These are phyloP conservation scores for Fragaria vesca DNA, from an alignment of 306 rosid species.

Conservation along the genomic window DNA sequence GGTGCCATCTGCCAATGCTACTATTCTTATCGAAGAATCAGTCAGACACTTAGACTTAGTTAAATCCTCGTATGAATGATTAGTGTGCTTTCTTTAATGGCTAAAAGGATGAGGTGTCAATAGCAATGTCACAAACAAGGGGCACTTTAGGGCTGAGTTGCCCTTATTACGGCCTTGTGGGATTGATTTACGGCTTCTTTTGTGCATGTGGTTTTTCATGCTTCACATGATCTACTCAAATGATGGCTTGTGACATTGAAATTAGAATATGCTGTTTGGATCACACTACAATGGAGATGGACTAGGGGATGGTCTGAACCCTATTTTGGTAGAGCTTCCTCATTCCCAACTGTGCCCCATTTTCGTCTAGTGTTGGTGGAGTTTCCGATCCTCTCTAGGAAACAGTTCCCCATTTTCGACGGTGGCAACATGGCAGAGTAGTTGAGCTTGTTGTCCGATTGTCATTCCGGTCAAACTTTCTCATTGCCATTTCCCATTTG, in stretches of 20 bases:
- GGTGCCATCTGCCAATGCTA: conserved; percentile 17
- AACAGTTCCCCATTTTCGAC: background rate
- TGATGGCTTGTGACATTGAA: background rate
- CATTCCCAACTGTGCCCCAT: background rate
- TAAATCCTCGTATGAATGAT: conserved; percentile 25
- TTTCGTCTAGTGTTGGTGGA: background rate
- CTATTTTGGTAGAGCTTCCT: background rate
- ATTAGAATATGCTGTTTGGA: conserved; percentile 1
- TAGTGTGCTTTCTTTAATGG: background rate
- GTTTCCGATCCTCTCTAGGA: background rate
- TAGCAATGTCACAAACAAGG: background rate
- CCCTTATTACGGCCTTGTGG: conserved; percentile 7
- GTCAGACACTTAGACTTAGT: conserved; percentile 32
- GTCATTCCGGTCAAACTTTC: background rate
- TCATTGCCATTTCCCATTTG: background rate
- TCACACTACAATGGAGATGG: background rate
- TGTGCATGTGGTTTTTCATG: conserved; percentile 1
- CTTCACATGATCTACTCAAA: conserved; percentile 6
- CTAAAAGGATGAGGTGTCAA: background rate
- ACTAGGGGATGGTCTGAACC: background rate
- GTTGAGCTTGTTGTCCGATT: background rate
- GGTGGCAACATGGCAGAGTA: background rate
- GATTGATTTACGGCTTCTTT: conserved; percentile 1
- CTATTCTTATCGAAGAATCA: conserved; percentile 51
- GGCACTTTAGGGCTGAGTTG: background rate